Conservation (phyloP, 2,329 filamentous ascomycete species). For the Talaromyces sp. region DNA sequence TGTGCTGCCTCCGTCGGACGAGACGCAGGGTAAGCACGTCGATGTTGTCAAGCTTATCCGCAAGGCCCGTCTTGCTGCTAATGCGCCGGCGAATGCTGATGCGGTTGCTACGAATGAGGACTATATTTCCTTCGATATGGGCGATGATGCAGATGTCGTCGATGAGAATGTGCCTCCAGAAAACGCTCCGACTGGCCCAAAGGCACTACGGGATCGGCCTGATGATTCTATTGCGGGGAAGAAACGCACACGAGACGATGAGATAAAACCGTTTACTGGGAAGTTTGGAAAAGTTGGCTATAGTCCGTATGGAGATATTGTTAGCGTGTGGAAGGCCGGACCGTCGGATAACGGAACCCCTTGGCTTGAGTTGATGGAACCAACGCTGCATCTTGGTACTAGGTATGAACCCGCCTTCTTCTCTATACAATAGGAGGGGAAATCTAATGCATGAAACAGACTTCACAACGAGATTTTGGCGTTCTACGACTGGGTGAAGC, state of each 20-base stretch:
- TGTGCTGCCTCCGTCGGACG: conserved; percentile 73
- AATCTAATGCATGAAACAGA: conserved; percentile 42
- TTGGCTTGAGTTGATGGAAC: conserved; percentile 49
- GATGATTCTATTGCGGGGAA: conserved; percentile 56
- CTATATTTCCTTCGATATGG: conserved; percentile 81
- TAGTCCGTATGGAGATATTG: conserved; percentile 42
- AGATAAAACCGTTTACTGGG: conserved; percentile 55
- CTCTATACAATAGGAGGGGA: not conserved
- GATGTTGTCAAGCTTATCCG: conserved; percentile 89
- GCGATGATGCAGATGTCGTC: conserved; percentile 49
- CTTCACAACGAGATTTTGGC: conserved; percentile 86
- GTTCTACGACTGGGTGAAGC: conserved; percentile 81
- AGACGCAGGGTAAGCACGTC: conserved; percentile 67
- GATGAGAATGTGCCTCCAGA: conserved; percentile 28
- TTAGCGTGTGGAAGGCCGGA: conserved; percentile 50
- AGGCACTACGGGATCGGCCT: conserved; percentile 21
- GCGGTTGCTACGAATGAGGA: conserved; percentile 62
- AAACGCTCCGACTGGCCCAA: conserved; percentile 34
- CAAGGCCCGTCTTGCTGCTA: conserved; percentile 69
- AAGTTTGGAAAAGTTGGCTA: conserved; percentile 41
- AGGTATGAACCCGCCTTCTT: conserved; percentile 20
- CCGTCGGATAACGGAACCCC: conserved; percentile 49
- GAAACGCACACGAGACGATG: conserved; percentile 71
- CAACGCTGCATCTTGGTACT: conserved; percentile 27
- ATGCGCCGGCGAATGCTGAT: conserved; percentile 46